A percentile compares a stretch with the other conserved stretches of the same genome.
Conservation (phyloP, 345 rosid species). For the Carallia pectinifolia region DNA sequence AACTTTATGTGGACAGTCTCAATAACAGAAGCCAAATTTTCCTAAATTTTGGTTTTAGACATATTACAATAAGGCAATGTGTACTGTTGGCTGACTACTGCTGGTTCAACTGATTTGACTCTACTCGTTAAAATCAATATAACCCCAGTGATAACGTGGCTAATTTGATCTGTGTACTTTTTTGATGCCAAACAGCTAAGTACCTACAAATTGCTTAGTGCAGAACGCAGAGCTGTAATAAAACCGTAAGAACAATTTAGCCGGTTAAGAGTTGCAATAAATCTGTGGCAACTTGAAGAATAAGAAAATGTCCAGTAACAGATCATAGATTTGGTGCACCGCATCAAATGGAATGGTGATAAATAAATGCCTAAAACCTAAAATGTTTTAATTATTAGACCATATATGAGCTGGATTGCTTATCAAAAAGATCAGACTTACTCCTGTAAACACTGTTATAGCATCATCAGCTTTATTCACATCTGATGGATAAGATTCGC, state of each 20-base stretch:
- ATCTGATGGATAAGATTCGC: conserved; percentile 67
- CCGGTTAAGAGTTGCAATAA: neutral
- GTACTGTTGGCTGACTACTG: neutral
- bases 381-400: neutral
- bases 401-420: conserved; percentile 5
- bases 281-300: conserved; percentile 2
- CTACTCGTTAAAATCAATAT: too few relatives aligned
- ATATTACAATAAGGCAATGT: neutral
- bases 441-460: conserved; percentile 89
- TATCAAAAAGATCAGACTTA: conserved; percentile 38
- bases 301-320: neutral
- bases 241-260: neutral
- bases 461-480: conserved; percentile 53
- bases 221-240: neutral
- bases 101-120: too few relatives aligned
- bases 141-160: too few relatives aligned
- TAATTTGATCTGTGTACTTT: neutral
- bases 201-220: neutral
- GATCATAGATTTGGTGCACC: neutral
- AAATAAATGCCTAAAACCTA: neutral
- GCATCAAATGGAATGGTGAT: too few relatives aligned
- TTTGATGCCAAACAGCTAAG: neutral
- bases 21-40: conserved; percentile 4
- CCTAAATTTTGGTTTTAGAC: neutral
- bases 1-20: neutral